Evolutionary conservation across 108 stramenopile genomes (phyloP), one percentile per base, ranked within the genome.

Genomic region (Fragilaria crotonensis): DNA sequence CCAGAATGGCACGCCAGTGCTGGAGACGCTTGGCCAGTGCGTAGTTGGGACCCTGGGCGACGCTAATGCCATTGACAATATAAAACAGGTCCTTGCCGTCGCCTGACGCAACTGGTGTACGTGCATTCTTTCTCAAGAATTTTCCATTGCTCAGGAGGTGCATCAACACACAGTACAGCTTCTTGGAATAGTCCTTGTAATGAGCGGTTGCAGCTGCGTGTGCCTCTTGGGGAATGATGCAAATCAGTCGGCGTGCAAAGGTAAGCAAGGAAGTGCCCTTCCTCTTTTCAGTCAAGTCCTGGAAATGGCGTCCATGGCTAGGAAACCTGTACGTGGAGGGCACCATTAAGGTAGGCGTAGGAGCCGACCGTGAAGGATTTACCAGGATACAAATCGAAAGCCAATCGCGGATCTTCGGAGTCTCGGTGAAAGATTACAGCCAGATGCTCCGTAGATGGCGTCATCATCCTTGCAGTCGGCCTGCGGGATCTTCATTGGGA

Each of bases 11-110:
- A 31, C 97, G 89, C 97, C 97, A 98, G 69, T 98, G 97, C 76
- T 98, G 97, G 75, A 98, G 81, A 41, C 97, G 94, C 78, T 98
- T 98, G 36, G 96, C 96, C 46, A 98, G 57, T 63, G 91, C 88
- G 75, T 95, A 95, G 72, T 97, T 98, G 22, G 96, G 97, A 49
- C 97, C 97, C 68, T 98, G 97, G n/a, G 91, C 89, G 14, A 92
- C 90, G 67, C 90, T 94, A 26, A 98, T 72, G n/a, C n/a, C n/a
- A 47, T 72, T 68, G 55, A 72, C 73, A 46, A 66, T 59, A 30
- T 78, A 82, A 41, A 74, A 79, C n/a, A n/a, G n/a, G n/a, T n/a
- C n/a, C 7, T 81, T 82, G 21, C 80, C 85, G 25, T 82, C 75
- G 27, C 47, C 81, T 21, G 70, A 54, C 18, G 47, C 44, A 33